Base-by-base conservation (phyloP, 2,329 filamentous ascomycete genomes). In the Bertia moriformis region DNA sequence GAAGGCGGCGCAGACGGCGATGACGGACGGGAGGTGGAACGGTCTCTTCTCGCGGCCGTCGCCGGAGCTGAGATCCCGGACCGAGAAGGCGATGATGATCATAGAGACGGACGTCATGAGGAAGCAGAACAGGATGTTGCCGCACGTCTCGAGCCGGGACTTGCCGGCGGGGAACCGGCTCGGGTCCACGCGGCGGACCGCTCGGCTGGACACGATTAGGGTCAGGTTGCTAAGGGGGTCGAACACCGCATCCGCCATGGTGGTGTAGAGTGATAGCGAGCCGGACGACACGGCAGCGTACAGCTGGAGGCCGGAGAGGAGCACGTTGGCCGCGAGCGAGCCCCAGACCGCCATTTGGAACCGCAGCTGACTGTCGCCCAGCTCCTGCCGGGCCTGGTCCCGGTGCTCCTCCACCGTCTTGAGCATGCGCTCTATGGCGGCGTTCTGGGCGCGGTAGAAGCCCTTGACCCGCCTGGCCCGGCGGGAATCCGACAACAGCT, bases 91-190 rank as follows among this genome's bases (percentile, higher is more conserved):
- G 49, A 98, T 91, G 41, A 98, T 76, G 52, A 96, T 86, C 46
- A 93, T 68, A 0, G 87, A 94, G 4, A 96, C 89, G 10, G 86
- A 67, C 15, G 79, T 87, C 91, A 98, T 96, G 49, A 98, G 67
- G 59, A 93, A 93, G 60, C 87, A 94, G 59, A 98, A 98, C 43
- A 82, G 77, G 46, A 96, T 95, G 53, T 96, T 98, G 39, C 91
- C 91, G 0, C 88, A 84, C 0, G 88, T 96, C 60, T 96, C 89
- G 44, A 98, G 83, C 19, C 91, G 80, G 3, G 88, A 87, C 57
- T 94, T 95, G 45, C 89, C 89, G 0, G 83, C 87, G 0, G 89
- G 89, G 54, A 93, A 98, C 37, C 83, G 81, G 38, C 78, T 74
- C 2, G 83, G 73, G 50, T 98, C 87, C 29, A 96, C 89, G 39